Base-by-base conservation (phyloP, 306 rosid species). In the Lathyrus sativus region DNA sequence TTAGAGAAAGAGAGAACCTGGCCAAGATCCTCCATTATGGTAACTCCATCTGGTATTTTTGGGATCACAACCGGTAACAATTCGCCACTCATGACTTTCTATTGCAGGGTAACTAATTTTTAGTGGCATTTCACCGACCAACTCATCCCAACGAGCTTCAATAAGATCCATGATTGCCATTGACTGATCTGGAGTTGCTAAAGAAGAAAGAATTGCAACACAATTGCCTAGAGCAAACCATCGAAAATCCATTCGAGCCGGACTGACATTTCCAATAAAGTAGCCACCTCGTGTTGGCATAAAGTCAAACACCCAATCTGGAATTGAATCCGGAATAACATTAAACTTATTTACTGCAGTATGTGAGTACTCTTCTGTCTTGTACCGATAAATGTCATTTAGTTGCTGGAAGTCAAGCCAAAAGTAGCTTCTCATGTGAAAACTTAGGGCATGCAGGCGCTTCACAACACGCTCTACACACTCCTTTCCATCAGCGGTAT, bases 21-120 rank as follows among this genome's bases (percentile, higher is more conserved):
- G 97, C 97, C 97, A 91, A 72, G 97, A 86, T 74, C 97, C 97
- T 77, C 97, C 97, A 67, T 91, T 91, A 74, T 91, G 97, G 81
- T 91, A 91, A 73, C 97, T 91, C 97, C 97, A 91, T 86, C 97
- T 81, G 59, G 97, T 91, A 74, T 91, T 91, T 84, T 91, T 91
- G 39, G 97, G 97, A 83, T 91, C 97, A 81, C 90, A 91, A 43
- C 97, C 97, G 33, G 97, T 91, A 57, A 91, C 86, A 64, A 88
- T 86, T 61, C 85, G 84, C 97, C 97, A 91, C 77, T 91, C 97
- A 28, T 91, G 95, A 71, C 95, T 83, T 63, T 91, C 97, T 44
- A 91, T 88, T 49, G 97, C 97, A 29, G 97, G 97, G 76, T 88
- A 91, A 64, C 76, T 11, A 75, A 91, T 91, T 78, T 91, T 91